phyloP scores from a whole-genome alignment of 2,329 filamentous ascomycete genomes.

The Calonectria henricotiae region DNA sequence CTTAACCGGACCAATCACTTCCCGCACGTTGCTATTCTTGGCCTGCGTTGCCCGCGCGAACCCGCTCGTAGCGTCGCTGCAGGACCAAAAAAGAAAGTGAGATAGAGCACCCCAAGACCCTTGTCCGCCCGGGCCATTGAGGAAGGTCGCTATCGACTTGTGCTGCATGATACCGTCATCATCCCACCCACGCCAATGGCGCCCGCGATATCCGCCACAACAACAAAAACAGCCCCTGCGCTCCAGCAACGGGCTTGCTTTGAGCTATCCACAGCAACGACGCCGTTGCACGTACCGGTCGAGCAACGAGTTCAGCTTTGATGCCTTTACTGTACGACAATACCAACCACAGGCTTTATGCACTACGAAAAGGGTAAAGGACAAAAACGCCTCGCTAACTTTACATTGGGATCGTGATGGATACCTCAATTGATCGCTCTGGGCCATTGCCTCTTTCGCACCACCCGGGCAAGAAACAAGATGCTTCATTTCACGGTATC shows the following conservation, averaged over 20 bases:
- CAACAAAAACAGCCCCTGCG: conserved; percentile 16
- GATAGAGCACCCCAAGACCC: not conserved
- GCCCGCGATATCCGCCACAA: conserved; percentile 26
- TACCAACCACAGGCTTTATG: not conserved
- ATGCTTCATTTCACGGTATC: not conserved
- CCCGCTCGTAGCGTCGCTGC: conserved; percentile 20
- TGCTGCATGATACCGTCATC: conserved; percentile 36
- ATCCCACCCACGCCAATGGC: conserved; percentile 1
- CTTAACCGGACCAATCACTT: conserved; percentile 19
- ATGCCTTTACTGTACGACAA: not conserved
- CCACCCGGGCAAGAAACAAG: conserved; percentile 5
- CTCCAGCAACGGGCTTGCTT: conserved; percentile 19
- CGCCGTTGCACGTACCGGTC: not conserved
- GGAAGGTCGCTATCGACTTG: conserved; percentile 3
- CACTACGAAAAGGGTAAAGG: not conserved
- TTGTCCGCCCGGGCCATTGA: conserved; percentile 2
- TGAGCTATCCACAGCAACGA: conserved; percentile 9
- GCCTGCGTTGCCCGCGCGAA: conserved; percentile 14
- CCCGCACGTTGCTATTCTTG: conserved; percentile 30
- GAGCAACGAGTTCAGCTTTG: conserved; percentile 12
- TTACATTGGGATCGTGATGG: not conserved
- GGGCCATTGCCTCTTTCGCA: not conserved
- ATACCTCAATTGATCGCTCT: conserved; percentile 20
- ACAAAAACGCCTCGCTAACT: not conserved
- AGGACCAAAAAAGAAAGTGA: conserved; percentile 11